These are phyloP conservation scores for Ceratobasidium sp. DNA, from an alignment of 1,284 basidiomycete genomes.

Conservation along the genomic window DNA sequence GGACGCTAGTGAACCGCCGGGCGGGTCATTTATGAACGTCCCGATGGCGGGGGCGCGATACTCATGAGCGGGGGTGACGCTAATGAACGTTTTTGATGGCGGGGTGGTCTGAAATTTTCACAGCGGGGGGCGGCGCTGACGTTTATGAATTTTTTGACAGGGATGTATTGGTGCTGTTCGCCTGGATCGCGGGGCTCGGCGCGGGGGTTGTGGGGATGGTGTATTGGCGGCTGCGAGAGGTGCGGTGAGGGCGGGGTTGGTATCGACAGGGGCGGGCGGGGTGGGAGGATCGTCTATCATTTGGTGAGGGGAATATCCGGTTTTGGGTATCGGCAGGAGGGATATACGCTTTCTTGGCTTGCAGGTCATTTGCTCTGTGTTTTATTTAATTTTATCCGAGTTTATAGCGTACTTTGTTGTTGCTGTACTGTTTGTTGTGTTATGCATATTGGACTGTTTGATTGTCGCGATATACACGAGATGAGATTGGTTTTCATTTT, in stretches of 20 bases:
- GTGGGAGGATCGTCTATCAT: too few relatives aligned
- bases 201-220: constrained; percentile 77
- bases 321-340: too few relatives aligned
- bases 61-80: too few relatives aligned
- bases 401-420: constrained; percentile 1
- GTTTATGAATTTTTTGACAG: constrained; percentile 51
- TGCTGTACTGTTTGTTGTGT: not conserved
- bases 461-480: too few relatives aligned
- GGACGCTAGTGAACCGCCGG: too few relatives aligned
- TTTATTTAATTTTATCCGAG: not conserved
- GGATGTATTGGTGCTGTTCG: constrained; percentile 87
- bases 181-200: constrained; percentile 82
- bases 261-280: not conserved
- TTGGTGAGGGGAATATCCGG: too few relatives aligned
- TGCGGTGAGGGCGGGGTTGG: constrained; percentile 59
- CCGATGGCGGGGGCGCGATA: not conserved
- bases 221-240: constrained; percentile 79
- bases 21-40: not conserved
- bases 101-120: too few relatives aligned
- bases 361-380: not conserved
- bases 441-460: not conserved
- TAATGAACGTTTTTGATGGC: too few relatives aligned
- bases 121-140: too few relatives aligned
- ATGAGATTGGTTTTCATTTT: too few relatives aligned
- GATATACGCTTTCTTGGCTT: too few relatives aligned